phyloP scores from a whole-genome alignment of 2,329 filamentous ascomycete species.

The Cercospora berteroae region DNA sequence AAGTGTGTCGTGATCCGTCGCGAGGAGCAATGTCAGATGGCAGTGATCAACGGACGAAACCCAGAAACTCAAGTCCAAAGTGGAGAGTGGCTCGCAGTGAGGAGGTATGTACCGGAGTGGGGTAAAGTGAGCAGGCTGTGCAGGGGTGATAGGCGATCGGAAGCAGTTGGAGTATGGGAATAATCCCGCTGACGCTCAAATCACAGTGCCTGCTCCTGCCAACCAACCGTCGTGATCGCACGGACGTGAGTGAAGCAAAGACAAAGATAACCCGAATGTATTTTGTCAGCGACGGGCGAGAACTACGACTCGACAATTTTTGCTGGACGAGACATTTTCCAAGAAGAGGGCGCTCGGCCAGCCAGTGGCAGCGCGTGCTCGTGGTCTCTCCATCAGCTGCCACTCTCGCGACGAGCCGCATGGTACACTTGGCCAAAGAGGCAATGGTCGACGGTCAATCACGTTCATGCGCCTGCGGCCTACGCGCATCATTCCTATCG shows the following conservation, averaged over 20 bases:
- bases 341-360: not conserved
- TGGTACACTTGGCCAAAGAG: not conserved
- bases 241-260: not conserved
- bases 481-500: constrained; percentile 12
- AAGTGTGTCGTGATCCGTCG: not conserved
- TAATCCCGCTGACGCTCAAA: not conserved
- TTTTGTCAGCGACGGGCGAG: not conserved
- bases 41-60: not conserved
- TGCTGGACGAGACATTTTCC: constrained; percentile 3
- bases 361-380: not conserved
- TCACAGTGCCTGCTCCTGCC: not conserved
- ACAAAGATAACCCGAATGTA: not conserved
- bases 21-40: not conserved
- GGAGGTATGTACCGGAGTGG: not conserved
- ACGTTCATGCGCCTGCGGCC: constrained; percentile 8
- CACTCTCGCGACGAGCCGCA: constrained; percentile 11
- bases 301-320: not conserved
- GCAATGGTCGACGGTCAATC: not conserved
- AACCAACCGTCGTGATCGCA: not conserved
- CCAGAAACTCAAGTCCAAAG: not conserved
- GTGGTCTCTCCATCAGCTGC: constrained; percentile 7
- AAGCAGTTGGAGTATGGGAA: not conserved
- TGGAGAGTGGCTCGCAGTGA: not conserved
- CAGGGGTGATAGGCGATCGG: not conserved
- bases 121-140: not conserved